phyloP scores from a whole-genome alignment of 192 early-diverging fungal genomes.

The Backusella macrospora region DNA sequence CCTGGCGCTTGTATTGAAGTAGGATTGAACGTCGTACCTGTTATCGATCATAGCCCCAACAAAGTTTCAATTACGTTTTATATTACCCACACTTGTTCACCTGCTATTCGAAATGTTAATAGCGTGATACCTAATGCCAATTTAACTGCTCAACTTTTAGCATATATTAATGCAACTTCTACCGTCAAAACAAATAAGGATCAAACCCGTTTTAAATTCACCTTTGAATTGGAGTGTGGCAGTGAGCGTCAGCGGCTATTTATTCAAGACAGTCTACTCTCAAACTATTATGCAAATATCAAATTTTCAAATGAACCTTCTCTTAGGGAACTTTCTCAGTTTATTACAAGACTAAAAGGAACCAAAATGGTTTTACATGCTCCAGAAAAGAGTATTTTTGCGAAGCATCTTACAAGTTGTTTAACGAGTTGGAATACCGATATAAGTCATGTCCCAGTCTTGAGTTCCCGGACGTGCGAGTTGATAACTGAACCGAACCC shows the following conservation, averaged over 20 bases:
- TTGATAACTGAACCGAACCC: not conserved
- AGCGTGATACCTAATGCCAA: constrained; percentile 30
- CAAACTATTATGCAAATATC: constrained; percentile 33
- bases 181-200: constrained; percentile 3
- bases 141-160: constrained; percentile 32
- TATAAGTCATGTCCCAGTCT: constrained; percentile 47
- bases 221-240: constrained; percentile 28
- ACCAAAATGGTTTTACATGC: constrained; percentile 52
- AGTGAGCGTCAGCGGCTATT: constrained; percentile 3
- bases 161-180: constrained; percentile 17
- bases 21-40: constrained; percentile 42
- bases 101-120: not conserved
- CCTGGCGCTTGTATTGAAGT: constrained; percentile 56
- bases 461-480: not conserved
- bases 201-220: constrained; percentile 25
- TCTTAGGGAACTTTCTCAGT: constrained; percentile 45
- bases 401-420: constrained; percentile 52
- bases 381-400: constrained; percentile 54
- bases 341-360: constrained; percentile 47
- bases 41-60: not conserved
- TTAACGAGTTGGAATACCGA: constrained; percentile 56
- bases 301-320: constrained; percentile 54
- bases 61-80: constrained; percentile 24
- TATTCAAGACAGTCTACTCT: constrained; percentile 21
- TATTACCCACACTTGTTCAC: constrained; percentile 24